Evolutionary conservation across 768 basidiomycete species (phyloP), one percentile per base, ranked within the genome.

Genomic region (Russula vinacea): DNA sequence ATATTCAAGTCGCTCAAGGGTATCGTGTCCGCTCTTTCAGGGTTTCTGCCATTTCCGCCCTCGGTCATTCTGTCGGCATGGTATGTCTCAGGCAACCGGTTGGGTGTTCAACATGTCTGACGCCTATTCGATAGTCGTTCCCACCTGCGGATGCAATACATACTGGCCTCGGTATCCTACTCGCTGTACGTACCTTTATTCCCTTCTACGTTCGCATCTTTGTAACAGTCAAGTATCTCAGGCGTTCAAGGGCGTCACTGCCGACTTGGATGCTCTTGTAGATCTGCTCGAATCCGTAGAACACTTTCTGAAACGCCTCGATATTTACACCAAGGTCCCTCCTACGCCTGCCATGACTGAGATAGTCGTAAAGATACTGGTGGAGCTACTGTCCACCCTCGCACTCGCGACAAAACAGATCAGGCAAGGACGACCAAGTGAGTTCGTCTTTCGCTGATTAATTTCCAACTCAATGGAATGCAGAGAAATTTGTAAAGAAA

Each of bases 111-210:
- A 49, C 11, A 14, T 1, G 2, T 49, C 5, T 49, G 22, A 49
- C 29, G 87, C 78, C 10, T 32, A 3, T 29, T 19, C 29, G 5
- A 32, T 16, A 51, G 50, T 35, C 35, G 6, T 35, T 35, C 35
- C 35, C 35, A 35, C 50, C 50, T 32, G 50, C 50, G 16, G 7
- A 29, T 14, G 50, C 50, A 14, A 45, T 45, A 45, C 8, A 45
- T 45, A 45, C n/a, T 45, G 44, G 44, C 44, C 44, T 45, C 9
- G 44, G 44, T 0, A n/a, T 45, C 19, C 44, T 45, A 45, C 44
- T 45, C 44, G 9, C 44, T 10, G 44, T 45, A 45, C 11, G n/a
- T 3, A 8, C 42, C 16, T n/a, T 35, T 17, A 0, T 45, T 45
- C 17, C 10, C 1, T 14, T 49, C 14, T 49, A 49, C 24, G 44